Base-by-base conservation (phyloP, 2,329 filamentous ascomycete species). In the Metarhizium brunneum region DNA sequence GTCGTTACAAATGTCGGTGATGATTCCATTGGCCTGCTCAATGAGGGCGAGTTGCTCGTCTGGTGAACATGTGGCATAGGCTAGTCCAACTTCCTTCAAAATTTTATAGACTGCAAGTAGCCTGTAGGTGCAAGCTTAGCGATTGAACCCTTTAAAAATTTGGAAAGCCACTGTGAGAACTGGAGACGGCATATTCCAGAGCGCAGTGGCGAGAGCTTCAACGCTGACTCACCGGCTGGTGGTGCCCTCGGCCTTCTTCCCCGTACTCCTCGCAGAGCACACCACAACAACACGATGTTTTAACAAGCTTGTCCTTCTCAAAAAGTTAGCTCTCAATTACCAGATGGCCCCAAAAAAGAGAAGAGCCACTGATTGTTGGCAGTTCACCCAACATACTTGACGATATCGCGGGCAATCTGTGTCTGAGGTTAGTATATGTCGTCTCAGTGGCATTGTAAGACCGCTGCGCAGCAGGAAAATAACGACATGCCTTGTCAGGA, bases 211-310 rank as follows among this genome's bases (percentile, higher is more conserved):
- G 20, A 13, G 25, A 29, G 45, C 10, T 6, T 30, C 14, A 8
- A 38, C 16, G 38, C 14, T 50, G 69, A 81, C 86, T 82, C 75
- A 92, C 88, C 91, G 84, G 73, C 95, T 97, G 42, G 94, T 99
- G 57, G 94, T 99, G 59, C 94, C 94, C 64, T 95, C 90, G 54
- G 86, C 83, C 76, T 99, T 99, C 69, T 92, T 95, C 60, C 90
- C 92, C 58, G 89, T 94, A 73, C 91, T 96, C 69, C 94, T 81
- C 47, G 94, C 94, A 58, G 94, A 99, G 74, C 94, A 99, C 56
- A 99, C 92, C 56, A 99, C 87, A 56, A 91, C 92, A 61, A 96
- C 85, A 70, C 86, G 86, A 67, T 90, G 85, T 56, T 83, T 76
- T 54, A 76, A 76, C 55, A 95, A 73, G 68, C 78, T 72, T 59